Percentiles rank a stretch among this genome's conserved stretches.
Evolutionary conservation across 192 early-diverging fungal genomes (phyloP).

Genomic region (Mortierella alpina): DNA sequence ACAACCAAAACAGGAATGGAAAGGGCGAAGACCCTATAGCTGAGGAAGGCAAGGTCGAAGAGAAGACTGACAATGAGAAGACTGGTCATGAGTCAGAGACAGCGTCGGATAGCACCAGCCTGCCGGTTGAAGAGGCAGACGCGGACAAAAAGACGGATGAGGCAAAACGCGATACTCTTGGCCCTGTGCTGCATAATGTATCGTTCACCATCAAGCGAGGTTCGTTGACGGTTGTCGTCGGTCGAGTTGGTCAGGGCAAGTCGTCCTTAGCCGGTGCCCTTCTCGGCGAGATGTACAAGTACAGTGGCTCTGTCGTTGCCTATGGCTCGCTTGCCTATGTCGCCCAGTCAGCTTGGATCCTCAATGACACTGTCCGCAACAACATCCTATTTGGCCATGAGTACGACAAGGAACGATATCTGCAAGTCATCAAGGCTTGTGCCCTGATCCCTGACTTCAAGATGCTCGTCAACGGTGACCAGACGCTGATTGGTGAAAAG

Average conservation of each 20-base stretch:
- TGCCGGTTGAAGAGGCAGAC: conserved; percentile 5
- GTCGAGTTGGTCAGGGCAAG: conserved; percentile 64
- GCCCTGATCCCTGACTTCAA: conserved; percentile 83
- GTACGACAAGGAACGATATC: conserved; percentile 69
- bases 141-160: too few relatives aligned
- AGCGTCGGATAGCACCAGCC: background rate
- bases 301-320: conserved; percentile 13
- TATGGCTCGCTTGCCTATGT: conserved; percentile 40
- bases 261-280: conserved; percentile 59
- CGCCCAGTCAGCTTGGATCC: conserved; percentile 84
- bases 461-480: conserved; percentile 84
- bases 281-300: conserved; percentile 60
- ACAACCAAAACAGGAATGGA: conserved; percentile 10
- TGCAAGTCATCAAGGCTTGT: conserved; percentile 77
- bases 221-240: conserved; percentile 55
- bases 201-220: conserved; percentile 52
- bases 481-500: conserved; percentile 89
- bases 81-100: conserved; percentile 2
- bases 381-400: conserved; percentile 90
- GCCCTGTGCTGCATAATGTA: conserved; percentile 40
- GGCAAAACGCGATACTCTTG: conserved; percentile 11
- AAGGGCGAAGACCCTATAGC: background rate
- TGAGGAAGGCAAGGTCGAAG: background rate
- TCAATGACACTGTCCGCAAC: conserved; percentile 89
- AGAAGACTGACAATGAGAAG: conserved; percentile 10